Base-by-base conservation (phyloP, 495 filamentous ascomycete genomes). In the Pyrenopolyporus hunteri region DNA sequence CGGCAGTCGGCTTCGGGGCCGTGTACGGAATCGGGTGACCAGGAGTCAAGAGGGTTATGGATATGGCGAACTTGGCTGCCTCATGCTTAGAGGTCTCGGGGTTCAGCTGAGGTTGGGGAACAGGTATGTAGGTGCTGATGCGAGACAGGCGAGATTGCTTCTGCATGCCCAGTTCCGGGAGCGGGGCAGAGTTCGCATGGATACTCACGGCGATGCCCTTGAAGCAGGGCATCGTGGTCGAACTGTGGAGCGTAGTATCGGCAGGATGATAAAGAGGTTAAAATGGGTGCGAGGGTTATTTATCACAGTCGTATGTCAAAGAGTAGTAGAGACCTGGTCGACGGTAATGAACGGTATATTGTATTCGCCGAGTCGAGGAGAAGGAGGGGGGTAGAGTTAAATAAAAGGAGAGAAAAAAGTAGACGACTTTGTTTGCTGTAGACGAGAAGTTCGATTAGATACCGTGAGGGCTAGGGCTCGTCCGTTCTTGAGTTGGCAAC, bases 171-270 rank as follows among this genome's bases (percentile, higher is more conserved):
- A 96, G 89, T 74, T 99, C 94, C 43, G 90, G 82, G 57, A 98
- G 83, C 22, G 94, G 90, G 59, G 90, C 89, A 67, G 90, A 87
- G 55, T 91, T 90, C 28, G 92, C 90, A 74, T 97, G 93, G 69
- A 97, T 94, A 81, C 91, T 95, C 72, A 97, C 92, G 43, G 93
- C 92, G 69, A 97, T 90, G 73, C 93, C 93, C 78, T 95, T 94
- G 81, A 96, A 97, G 85, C 93, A 97, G 78, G 93, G 93, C 93
- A 96, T 96, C 69, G 67, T 74, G 58, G 23, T 28, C 9, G 32
- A 49, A 9, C n/a, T n/a, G 14, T 40, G 70, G 56, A 33, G 42
- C 23, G 42, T 31, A 20, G 13, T 36, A 16, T 42, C 43, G 16
- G 20, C 43, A 33, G 25, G 26, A 28, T 28, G 29, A 37, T 26